Evolutionary conservation across 164 flowering plant species (phyloP).

Genomic region (Euptelea pleiosperma): DNA sequence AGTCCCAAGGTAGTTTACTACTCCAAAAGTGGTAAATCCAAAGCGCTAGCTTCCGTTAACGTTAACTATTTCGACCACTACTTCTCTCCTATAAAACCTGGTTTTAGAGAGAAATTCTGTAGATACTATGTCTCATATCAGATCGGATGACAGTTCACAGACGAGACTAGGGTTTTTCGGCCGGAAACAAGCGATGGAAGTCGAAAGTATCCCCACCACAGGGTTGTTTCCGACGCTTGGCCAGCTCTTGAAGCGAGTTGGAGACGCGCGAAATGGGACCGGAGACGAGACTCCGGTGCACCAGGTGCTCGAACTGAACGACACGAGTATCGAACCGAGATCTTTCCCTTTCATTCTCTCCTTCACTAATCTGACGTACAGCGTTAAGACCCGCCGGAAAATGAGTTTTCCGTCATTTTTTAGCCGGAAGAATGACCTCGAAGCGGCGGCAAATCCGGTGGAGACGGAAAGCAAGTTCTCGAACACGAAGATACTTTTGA

Average conservation of each 20-base stretch:
- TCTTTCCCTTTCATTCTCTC: conserved; percentile 53
- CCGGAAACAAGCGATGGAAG: conserved; percentile 1
- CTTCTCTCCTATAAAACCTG: too few species aligned
- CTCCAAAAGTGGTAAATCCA: too few species aligned
- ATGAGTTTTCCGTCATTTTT: conserved; percentile 14
- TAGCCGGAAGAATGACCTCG: conserved; percentile 20
- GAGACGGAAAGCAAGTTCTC: conserved; percentile 13
- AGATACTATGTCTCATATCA: too few species aligned
- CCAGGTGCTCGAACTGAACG: conserved; percentile 38
- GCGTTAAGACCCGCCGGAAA: conserved; percentile 45
- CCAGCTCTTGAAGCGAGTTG: conserved; percentile 25
- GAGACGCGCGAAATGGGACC: conserved; percentile 21
- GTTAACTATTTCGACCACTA: too few species aligned
- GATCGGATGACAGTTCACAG: too few species aligned
- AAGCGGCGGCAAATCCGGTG: conserved; percentile 16
- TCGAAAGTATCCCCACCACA: neutral
- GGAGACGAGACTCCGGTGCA: conserved; percentile 64
- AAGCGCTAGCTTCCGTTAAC: too few species aligned
- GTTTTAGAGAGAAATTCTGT: too few species aligned
- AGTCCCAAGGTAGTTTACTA: too few species aligned
- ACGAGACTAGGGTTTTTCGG: neutral
- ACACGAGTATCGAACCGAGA: conserved; percentile 17
- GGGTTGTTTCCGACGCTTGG: conserved; percentile 23
- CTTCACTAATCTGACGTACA: conserved; percentile 53
- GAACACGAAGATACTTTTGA: conserved; percentile 33